Evolutionary conservation across 352 stramenopile species (phyloP).

Genomic region (Blastocystis sp.): DNA sequence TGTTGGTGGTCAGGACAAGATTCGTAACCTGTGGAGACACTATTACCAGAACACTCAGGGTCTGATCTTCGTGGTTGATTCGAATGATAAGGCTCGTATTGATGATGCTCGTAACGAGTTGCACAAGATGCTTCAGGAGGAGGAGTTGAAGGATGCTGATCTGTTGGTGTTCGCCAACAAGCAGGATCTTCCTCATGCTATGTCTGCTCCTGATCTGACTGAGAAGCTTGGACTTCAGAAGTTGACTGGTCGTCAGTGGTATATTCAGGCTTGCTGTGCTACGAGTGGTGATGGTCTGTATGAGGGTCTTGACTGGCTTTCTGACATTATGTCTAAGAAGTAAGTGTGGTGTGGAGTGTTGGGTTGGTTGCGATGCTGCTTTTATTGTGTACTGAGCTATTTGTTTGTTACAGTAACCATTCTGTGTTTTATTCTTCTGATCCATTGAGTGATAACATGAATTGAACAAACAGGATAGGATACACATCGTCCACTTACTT

Average conservation of each 20-base stretch:
- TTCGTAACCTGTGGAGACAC: conserved; percentile 94
- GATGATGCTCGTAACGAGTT: conserved; percentile 92
- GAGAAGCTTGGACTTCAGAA: conserved; percentile 94
- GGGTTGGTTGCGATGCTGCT: no score
- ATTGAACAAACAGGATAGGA: no score
- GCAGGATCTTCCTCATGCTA: conserved; percentile 96
- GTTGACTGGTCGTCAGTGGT: conserved; percentile 94
- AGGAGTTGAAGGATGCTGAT: conserved; percentile 92
- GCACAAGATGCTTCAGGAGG: conserved; percentile 95
- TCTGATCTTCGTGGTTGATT: conserved; percentile 98
- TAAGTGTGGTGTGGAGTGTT: neutral
- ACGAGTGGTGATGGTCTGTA: conserved; percentile 96
- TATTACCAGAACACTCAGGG: conserved; percentile 99
- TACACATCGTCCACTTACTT: conserved; percentile 69
- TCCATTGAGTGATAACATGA: no score
- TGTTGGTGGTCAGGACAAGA: conserved; percentile 95
- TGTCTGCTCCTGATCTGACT: conserved; percentile 95
- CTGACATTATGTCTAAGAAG: conserved; percentile 79
- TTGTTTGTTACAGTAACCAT: no score
- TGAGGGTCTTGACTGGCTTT: conserved; percentile 97
- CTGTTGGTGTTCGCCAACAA: conserved; percentile 98
- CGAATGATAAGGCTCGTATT: conserved; percentile 94
- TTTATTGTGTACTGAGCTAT: no score
- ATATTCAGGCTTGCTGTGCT: conserved; percentile 97
- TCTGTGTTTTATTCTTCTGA: no score